phyloP scores from a whole-genome alignment of 257 asterid genomes.

The Penstemon eatonii region DNA sequence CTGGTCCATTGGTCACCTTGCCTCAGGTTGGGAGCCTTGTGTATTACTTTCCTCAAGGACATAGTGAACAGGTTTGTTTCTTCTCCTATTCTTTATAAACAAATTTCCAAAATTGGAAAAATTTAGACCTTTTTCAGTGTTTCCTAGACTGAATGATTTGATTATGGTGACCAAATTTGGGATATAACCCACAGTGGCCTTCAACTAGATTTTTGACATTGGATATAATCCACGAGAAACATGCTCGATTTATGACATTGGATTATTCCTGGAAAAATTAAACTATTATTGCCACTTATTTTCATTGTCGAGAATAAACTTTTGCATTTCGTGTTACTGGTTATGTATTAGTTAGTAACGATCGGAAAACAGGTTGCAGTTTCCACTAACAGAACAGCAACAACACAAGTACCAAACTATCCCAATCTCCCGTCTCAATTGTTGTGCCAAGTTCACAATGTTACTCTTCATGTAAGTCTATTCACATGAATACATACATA shows the following conservation, averaged over 20 bases:
- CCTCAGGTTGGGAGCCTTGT: constrained; percentile 93
- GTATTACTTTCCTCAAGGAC: constrained; percentile 86
- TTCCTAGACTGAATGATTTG: neutral
- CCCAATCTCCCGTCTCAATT: constrained; percentile 87
- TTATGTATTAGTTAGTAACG: too few relatives aligned
- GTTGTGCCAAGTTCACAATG: constrained; percentile 92
- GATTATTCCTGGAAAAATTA: too few relatives aligned
- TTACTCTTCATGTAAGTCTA: constrained; percentile 66
- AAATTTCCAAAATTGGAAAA: neutral
- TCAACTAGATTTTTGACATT: neutral
- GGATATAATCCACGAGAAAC: too few relatives aligned
- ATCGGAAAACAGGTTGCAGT: constrained; percentile 65
- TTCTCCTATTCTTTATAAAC: neutral
- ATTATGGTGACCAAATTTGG: neutral
- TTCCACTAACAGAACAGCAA: constrained; percentile 79
- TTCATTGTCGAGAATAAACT: too few relatives aligned
- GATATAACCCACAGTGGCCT: neutral
- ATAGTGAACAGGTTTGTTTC: constrained; percentile 75
- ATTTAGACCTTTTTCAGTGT: neutral
- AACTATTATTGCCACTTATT: too few relatives aligned
- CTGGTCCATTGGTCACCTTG: constrained; percentile 80
- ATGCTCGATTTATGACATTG: too few relatives aligned
- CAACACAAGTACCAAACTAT: constrained; percentile 79
- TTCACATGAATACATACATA: neutral
- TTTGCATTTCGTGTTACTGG: too few relatives aligned